phyloP scores from a whole-genome alignment of 1,139 yeast genomes.

The Taphrina flavorubra region DNA sequence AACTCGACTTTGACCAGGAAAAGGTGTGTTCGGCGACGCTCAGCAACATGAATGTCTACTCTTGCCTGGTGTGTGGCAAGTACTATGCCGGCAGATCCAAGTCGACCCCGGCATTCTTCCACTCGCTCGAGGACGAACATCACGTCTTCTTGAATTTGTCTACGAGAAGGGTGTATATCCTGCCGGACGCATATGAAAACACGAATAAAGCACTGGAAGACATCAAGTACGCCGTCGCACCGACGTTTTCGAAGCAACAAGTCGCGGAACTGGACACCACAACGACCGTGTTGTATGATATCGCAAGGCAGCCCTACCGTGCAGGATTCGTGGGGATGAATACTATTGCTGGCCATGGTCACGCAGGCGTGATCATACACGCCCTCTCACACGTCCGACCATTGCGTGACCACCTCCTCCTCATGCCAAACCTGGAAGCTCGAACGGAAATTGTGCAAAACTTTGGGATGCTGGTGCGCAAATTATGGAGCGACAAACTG shows the following conservation, averaged over 20 bases:
- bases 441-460: slow-evolving; percentile 51
- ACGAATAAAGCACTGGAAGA: slow-evolving; percentile 57
- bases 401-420: slow-evolving; percentile 61
- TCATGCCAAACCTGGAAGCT: slow-evolving; percentile 48
- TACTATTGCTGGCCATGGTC: slow-evolving; percentile 60
- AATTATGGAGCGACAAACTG: slow-evolving; percentile 67
- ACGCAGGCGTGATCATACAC: slow-evolving; percentile 65
- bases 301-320: slow-evolving; percentile 50
- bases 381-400: slow-evolving; percentile 61
- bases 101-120: slow-evolving; percentile 70
- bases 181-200: slow-evolving; percentile 67
- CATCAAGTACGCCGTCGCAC: slow-evolving; percentile 61
- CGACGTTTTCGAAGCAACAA: slow-evolving; percentile 56
- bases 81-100: slow-evolving; percentile 68
- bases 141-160: slow-evolving; percentile 66
- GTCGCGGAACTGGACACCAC: slow-evolving; percentile 51
- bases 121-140: slow-evolving; percentile 67
- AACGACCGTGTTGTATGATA: slow-evolving; percentile 52
- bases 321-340: slow-evolving; percentile 69
- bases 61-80: slow-evolving; percentile 76
- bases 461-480: slow-evolving; percentile 60
- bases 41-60: slow-evolving; percentile 66
- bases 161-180: slow-evolving; percentile 58
- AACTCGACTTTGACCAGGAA: slow-evolving; percentile 73
- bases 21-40: slow-evolving; percentile 69